Conservation (phyloP, 768 basidiomycete species). For the Kwoniella sp. region DNA sequence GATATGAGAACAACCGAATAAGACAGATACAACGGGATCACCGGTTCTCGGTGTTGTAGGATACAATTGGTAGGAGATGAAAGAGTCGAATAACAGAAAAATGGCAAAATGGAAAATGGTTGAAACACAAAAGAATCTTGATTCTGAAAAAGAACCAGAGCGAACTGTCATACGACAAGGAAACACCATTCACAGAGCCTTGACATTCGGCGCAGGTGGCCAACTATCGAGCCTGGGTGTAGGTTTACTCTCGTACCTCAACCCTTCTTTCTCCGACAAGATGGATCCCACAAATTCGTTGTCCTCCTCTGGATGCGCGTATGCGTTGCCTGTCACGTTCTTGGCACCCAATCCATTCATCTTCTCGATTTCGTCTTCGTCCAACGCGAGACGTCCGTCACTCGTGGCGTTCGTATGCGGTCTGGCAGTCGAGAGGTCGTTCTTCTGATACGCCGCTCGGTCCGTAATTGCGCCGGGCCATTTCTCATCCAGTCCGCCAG, state of each 20-base stretch:
- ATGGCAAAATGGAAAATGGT: too few species aligned
- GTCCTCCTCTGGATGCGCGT: neutral
- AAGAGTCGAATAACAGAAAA: too few species aligned
- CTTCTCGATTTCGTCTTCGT: neutral
- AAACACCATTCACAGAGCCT: neutral
- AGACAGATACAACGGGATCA: too few species aligned
- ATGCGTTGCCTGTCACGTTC: neutral
- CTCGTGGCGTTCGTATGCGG: neutral
- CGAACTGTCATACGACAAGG: too few species aligned
- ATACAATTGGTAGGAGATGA: too few species aligned
- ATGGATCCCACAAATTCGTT: neutral
- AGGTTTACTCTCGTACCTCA: slow-evolving; percentile 1
- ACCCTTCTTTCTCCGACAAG: neutral
- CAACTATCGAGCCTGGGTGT: neutral
- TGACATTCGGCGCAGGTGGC: neutral
- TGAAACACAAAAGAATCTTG: too few species aligned
- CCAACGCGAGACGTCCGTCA: neutral
- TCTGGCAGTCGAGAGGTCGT: neutral
- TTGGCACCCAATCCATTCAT: too few species aligned
- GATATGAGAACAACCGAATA: too few species aligned
- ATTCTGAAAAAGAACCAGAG: too few species aligned
- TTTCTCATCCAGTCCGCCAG: neutral
- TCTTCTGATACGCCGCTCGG: neutral
- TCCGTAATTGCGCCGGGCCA: neutral
- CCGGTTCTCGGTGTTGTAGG: too few species aligned